phyloP scores from a whole-genome alignment of 805 yeast genomes.

The Helenozyma rhizophorensis region DNA sequence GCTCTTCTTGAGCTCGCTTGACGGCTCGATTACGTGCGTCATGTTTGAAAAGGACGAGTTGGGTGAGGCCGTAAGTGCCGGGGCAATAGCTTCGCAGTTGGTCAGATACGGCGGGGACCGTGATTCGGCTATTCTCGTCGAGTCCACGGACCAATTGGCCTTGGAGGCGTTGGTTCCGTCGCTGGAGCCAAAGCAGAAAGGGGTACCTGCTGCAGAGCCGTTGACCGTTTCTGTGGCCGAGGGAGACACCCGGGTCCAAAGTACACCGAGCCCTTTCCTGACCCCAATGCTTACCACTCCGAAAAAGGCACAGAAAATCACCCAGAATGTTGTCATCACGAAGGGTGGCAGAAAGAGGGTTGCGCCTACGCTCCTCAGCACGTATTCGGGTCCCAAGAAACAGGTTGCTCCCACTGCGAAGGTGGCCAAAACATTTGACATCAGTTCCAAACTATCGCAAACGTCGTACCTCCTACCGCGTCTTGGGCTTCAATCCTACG shows the following conservation, averaged over 20 bases:
- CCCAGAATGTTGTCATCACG: constrained; percentile 55
- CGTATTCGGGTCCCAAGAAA: constrained; percentile 26
- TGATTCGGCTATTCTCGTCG: constrained; percentile 82
- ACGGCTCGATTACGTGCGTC: constrained; percentile 72
- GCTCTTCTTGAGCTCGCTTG: constrained; percentile 75
- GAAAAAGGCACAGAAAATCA: constrained; percentile 8
- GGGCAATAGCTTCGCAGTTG: constrained; percentile 60
- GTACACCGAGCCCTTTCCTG: background rate
- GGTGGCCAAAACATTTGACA: constrained; percentile 17
- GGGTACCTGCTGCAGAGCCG: no score
- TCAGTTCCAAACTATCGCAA: constrained; percentile 35
- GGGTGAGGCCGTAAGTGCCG: constrained; percentile 61
- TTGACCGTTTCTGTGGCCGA: background rate
- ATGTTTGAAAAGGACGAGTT: constrained; percentile 60
- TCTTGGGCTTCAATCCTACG: constrained; percentile 59
- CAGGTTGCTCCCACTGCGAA: constrained; percentile 11
- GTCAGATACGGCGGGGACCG: constrained; percentile 85
- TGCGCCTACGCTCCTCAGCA: constrained; percentile 61
- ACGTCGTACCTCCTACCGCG: constrained; percentile 53
- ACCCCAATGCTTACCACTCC: constrained; percentile 1
- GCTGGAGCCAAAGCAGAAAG: no score
- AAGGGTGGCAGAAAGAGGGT: constrained; percentile 77
- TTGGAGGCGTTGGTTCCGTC: constrained; percentile 53
- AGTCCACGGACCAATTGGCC: constrained; percentile 70
- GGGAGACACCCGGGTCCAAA: background rate